These are phyloP conservation scores for Leccinum fibrillosum DNA, from an alignment of 768 basidiomycete species.

Conservation along the genomic window DNA sequence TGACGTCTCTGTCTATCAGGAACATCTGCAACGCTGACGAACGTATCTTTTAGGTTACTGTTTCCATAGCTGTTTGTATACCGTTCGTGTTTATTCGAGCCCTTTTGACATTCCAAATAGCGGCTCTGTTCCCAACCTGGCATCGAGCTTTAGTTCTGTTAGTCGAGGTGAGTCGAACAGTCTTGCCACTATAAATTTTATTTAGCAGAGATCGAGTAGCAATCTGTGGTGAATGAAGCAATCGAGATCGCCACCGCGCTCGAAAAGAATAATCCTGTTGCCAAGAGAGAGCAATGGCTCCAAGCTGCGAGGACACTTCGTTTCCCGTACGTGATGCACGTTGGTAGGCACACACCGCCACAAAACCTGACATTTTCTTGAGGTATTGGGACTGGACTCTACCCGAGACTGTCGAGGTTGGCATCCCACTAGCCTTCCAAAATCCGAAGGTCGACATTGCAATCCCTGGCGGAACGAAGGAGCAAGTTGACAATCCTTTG, in stretches of 20 bases:
- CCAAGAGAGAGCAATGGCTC: conserved; percentile 8
- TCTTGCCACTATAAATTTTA: neutral
- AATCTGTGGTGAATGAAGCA: conserved; percentile 16
- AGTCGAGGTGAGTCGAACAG: conserved; percentile 4
- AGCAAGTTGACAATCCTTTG: conserved; percentile 5
- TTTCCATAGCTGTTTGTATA: conserved; percentile 14
- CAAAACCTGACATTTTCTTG: neutral
- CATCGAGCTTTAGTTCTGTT: conserved; percentile 14
- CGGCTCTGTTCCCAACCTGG: conserved; percentile 21
- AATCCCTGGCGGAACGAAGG: neutral
- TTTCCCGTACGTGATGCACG: conserved; percentile 11
- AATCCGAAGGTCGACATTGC: neutral
- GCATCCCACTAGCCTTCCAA: conserved; percentile 6
- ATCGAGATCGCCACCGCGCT: conserved; percentile 11
- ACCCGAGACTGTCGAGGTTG: neutral
- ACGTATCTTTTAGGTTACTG: conserved; percentile 13
- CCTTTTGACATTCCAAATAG: conserved; percentile 8
- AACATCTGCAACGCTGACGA: neutral
- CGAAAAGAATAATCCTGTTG: neutral
- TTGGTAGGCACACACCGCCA: neutral
- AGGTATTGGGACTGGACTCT: conserved; percentile 21
- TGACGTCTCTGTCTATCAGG: neutral
- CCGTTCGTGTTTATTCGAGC: neutral
- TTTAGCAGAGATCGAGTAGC: neutral
- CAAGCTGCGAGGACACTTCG: conserved; percentile 12